phyloP scores from a whole-genome alignment of 768 basidiomycete species.

The Tulasnella calospora region DNA sequence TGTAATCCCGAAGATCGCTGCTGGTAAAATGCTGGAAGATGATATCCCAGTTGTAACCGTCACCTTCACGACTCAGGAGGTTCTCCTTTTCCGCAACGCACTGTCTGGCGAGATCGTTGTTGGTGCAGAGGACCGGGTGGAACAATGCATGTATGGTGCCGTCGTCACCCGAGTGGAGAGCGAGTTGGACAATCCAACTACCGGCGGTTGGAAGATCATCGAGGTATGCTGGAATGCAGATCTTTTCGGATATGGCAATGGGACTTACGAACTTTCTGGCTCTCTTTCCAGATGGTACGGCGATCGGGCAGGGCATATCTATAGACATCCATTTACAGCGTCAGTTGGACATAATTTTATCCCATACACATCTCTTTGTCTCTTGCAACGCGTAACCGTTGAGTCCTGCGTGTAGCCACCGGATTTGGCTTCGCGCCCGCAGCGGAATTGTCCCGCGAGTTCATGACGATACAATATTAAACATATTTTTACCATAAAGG shows the following conservation, averaged over 20 bases:
- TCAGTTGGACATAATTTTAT: slow-evolving; percentile 8
- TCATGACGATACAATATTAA: neutral
- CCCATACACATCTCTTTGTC: neutral
- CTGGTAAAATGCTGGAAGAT: slow-evolving; percentile 85
- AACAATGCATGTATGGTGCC: slow-evolving; percentile 89
- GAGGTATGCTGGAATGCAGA: slow-evolving; percentile 58
- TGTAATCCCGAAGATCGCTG: slow-evolving; percentile 52
- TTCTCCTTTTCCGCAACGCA: slow-evolving; percentile 83
- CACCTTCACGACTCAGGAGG: slow-evolving; percentile 89
- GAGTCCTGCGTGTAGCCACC: no score
- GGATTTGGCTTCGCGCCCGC: no score
- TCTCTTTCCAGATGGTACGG: slow-evolving; percentile 8
- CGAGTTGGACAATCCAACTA: slow-evolving; percentile 86
- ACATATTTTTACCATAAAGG: neutral
- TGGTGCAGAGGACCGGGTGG: slow-evolving; percentile 85
- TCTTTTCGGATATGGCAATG: neutral
- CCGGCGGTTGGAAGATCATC: slow-evolving; percentile 96
- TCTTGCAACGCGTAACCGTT: neutral
- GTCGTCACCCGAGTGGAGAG: slow-evolving; percentile 84
- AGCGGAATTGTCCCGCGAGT: neutral
- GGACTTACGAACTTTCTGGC: neutral
- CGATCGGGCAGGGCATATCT: neutral
- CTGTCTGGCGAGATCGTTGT: slow-evolving; percentile 82
- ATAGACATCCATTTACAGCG: slow-evolving; percentile 11
- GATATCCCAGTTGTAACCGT: slow-evolving; percentile 83